These are phyloP conservation scores for Apiotrichum mycotoxinovorans DNA, from an alignment of 1,284 basidiomycete genomes.

Conservation along the genomic window DNA sequence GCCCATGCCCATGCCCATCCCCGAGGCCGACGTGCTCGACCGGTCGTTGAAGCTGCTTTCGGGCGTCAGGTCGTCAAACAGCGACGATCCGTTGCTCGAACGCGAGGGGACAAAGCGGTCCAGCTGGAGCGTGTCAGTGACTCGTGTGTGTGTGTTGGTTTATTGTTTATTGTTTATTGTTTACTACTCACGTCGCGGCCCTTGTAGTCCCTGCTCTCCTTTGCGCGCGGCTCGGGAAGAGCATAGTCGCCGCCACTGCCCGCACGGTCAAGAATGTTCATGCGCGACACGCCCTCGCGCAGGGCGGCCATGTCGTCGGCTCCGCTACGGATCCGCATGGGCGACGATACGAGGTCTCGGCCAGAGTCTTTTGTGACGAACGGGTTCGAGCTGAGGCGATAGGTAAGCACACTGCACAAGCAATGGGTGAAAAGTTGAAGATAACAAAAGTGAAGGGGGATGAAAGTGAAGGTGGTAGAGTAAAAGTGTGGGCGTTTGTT, in stretches of 20 bases:
- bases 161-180: neutral
- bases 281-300: conserved; percentile 41
- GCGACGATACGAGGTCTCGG: conserved; percentile 16
- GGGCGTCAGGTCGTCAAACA: conserved; percentile 27
- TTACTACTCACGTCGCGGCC: conserved; percentile 11
- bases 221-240: conserved; percentile 4
- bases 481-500: neutral
- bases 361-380: conserved; percentile 25
- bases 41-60: conserved; percentile 29
- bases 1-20: conserved; percentile 32
- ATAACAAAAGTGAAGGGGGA: neutral
- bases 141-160: too few species aligned
- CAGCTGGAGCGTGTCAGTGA: conserved; percentile 24
- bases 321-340: conserved; percentile 3
- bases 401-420: neutral
- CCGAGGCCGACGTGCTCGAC: conserved; percentile 30
- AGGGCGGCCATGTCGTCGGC: conserved; percentile 26
- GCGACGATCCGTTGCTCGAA: conserved; percentile 19
- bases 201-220: conserved; percentile 10
- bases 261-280: conserved; percentile 36
- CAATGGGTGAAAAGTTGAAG: neutral
- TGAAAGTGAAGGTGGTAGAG: neutral
- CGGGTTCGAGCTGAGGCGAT: conserved; percentile 31
- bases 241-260: conserved; percentile 21
- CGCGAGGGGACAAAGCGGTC: conserved; percentile 50